These are phyloP conservation scores for Boletellus emodensis DNA, from an alignment of 768 basidiomycete genomes.

Conservation along the genomic window DNA sequence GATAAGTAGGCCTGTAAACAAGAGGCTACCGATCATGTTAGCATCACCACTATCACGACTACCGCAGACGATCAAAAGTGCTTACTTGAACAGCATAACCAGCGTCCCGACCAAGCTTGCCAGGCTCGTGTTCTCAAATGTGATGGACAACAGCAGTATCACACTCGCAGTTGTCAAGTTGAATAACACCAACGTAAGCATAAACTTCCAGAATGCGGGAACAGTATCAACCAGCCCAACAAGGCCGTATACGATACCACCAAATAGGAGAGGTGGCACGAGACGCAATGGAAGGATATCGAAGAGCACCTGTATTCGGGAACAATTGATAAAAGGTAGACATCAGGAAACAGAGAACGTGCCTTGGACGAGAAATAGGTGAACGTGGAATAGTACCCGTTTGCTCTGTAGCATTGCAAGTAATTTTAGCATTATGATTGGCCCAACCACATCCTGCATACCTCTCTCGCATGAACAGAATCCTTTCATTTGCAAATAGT, in stretches of 20 bases:
- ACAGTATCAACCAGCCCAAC: constrained; percentile 93
- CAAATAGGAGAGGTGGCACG: constrained; percentile 92
- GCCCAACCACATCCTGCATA: constrained; percentile 30
- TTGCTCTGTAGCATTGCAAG: constrained; percentile 54
- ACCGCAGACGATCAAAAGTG: constrained; percentile 12
- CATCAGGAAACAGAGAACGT: background rate
- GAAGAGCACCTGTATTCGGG: constrained; percentile 68
- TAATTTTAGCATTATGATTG: background rate
- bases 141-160: constrained; percentile 85
- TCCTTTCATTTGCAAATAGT: constrained; percentile 90
- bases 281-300: constrained; percentile 93
- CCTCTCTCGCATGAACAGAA: constrained; percentile 98
- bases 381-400: constrained; percentile 96
- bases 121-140: constrained; percentile 80
- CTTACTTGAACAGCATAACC: constrained; percentile 98
- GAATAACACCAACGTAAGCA: constrained; percentile 92
- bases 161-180: constrained; percentile 94
- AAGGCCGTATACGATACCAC: constrained; percentile 91
- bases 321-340: background rate
- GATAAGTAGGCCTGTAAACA: constrained; percentile 94
- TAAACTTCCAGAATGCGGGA: constrained; percentile 95
- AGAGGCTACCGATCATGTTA: constrained; percentile 49
- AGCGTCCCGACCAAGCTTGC: constrained; percentile 93
- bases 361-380: constrained; percentile 97
- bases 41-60: constrained; percentile 4